Percentiles rank a stretch among this genome's conserved stretches.
Evolutionary conservation across 257 asterid species (phyloP).

Genomic region (Haberlea rhodopensis): DNA sequence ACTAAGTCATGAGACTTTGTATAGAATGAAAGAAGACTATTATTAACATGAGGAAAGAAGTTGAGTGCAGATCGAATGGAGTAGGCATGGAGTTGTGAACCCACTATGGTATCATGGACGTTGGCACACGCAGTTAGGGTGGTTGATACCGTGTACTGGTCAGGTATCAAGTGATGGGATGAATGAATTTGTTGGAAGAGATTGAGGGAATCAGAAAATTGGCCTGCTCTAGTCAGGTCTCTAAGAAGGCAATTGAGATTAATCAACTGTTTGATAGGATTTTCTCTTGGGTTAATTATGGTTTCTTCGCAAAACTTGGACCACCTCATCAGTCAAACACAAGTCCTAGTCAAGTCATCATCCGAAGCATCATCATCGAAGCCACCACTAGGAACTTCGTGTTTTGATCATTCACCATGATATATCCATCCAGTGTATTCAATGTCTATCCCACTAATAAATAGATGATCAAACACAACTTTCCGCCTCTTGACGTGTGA

Average conservation of each 20-base stretch:
- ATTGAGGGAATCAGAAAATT: slow-evolving; percentile 41
- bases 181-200: slow-evolving; percentile 58
- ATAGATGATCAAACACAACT: too few relatives aligned
- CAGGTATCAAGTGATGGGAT: slow-evolving; percentile 54
- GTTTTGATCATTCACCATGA: too few relatives aligned
- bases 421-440: too few relatives aligned
- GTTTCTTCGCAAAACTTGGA: slow-evolving; percentile 26
- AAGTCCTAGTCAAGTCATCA: too few relatives aligned
- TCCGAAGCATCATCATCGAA: too few relatives aligned
- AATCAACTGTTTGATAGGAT: slow-evolving; percentile 40
- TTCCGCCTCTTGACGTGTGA: too few relatives aligned
- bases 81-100: slow-evolving; percentile 63
- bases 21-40: slow-evolving; percentile 62
- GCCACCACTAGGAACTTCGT: too few relatives aligned
- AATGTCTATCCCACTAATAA: too few relatives aligned
- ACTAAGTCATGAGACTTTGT: slow-evolving; percentile 57
- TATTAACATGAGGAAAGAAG: slow-evolving; percentile 51
- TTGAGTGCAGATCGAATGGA: slow-evolving; percentile 52
- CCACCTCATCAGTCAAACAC: slow-evolving; percentile 19
- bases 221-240: slow-evolving; percentile 40
- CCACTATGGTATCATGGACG: slow-evolving; percentile 34
- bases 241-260: slow-evolving; percentile 55
- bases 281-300: slow-evolving; percentile 22
- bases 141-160: slow-evolving; percentile 72
- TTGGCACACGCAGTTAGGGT: slow-evolving; percentile 66